A percentile compares a stretch with the other conserved stretches of the same genome.
These are phyloP conservation scores for Schizophyllum amplum DNA, from an alignment of 1,284 basidiomycete genomes.

Conservation along the genomic window DNA sequence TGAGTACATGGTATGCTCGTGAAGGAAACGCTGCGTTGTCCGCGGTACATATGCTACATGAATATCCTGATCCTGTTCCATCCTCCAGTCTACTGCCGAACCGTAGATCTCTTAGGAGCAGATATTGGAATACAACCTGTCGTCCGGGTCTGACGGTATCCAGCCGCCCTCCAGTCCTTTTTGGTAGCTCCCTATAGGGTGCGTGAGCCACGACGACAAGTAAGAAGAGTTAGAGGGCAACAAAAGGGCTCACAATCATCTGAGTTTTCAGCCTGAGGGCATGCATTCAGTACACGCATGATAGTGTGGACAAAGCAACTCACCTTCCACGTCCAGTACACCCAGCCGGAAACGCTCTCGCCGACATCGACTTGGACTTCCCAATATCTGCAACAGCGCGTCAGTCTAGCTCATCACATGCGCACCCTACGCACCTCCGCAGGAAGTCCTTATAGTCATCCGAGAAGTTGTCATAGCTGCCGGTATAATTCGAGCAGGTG, in stretches of 20 bases:
- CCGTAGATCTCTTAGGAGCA: constrained; percentile 32
- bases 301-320: constrained; percentile 11
- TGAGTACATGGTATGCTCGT: no score
- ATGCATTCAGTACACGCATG: not conserved
- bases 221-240: not conserved
- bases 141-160: constrained; percentile 60
- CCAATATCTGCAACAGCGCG: constrained; percentile 46
- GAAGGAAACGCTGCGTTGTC: no score
- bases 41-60: no score
- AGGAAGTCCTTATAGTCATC: constrained; percentile 57
- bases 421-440: constrained; percentile 36
- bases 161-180: constrained; percentile 61
- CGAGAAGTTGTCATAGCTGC: constrained; percentile 50
- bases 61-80: no score
- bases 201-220: not conserved
- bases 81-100: no score
- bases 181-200: constrained; percentile 46
- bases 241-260: constrained; percentile 37
- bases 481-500: constrained; percentile 53
- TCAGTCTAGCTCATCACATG: not conserved
- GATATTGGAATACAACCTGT: constrained; percentile 53
- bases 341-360: constrained; percentile 66
- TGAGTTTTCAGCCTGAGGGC: constrained; percentile 50
- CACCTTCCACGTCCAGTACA: constrained; percentile 83
- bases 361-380: constrained; percentile 69